Base-by-base conservation (phyloP, 495 filamentous ascomycete species). In the Tuber brumale region DNA sequence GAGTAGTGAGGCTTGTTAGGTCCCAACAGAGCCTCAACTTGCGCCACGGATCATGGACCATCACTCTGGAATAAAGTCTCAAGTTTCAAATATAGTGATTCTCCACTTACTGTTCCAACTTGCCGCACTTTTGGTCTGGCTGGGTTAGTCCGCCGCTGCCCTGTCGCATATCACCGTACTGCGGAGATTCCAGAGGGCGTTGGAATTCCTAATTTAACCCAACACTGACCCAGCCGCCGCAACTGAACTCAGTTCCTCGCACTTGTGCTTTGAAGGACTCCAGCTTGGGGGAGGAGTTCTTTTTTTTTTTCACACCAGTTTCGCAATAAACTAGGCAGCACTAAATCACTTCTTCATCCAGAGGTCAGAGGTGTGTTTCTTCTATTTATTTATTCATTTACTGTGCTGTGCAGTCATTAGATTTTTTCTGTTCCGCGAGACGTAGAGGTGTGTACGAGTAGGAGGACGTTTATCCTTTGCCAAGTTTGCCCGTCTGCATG, bases 41-140 rank as follows among this genome's bases (percentile, higher is more conserved):
- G 41, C 21, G 18, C 19, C 1, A 41, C 9, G 7, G 16, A 74
- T 74, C 75, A 79, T 37, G 37, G 14, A 6, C 1, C n/a, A 77
- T 79, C 77, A 79, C 77, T 74, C 75, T 19, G n/a, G 12, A 66
- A 66, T 35, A 66, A 66, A 66, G 14, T 19, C 12, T 57, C 10
- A n/a, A 5, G 51, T 31, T 31, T 51, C n/a, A 66, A 66, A 66
- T 35, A 66, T 66, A 66, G 57, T 9, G 27, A 2, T 35, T 19
- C 6, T 66, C 3, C 12, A 16, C n/a, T 61, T 31, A 3, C 14
- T 31, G 16, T 18, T 8, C 31, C 35, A 7, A 10, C 16, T 6
- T 18, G 57, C 57, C 35, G 5, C 3, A 27, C 57, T 35, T 18
- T 66, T 66, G 12, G 27, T 12, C n/a, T 31, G 3, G 46, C 3